These are phyloP conservation scores for Fusarium sp. DNA, from an alignment of 2,329 filamentous ascomycete genomes.

Conservation along the genomic window DNA sequence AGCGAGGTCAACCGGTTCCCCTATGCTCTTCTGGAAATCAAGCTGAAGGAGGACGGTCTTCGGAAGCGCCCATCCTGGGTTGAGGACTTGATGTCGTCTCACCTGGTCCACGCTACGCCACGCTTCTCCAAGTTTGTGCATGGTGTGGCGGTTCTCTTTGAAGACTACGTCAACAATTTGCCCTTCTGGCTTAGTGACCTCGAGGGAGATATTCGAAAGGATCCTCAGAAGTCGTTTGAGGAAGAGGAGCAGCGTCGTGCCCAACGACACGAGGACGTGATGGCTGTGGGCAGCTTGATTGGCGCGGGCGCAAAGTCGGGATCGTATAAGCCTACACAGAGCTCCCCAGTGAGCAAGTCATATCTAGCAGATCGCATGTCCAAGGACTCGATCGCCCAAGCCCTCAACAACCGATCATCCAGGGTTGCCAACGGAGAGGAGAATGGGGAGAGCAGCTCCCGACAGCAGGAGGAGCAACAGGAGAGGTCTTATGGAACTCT, in stretches of 20 bases:
- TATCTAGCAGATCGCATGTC: conserved; percentile 69
- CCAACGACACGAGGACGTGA: conserved; percentile 85
- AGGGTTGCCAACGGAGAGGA: conserved; percentile 47
- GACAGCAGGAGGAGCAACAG: conserved; percentile 50
- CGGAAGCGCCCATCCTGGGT: conserved; percentile 87
- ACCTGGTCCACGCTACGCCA: conserved; percentile 89
- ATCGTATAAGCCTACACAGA: conserved; percentile 69
- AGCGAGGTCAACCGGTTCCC: conserved; percentile 93
- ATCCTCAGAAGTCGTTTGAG: conserved; percentile 90
- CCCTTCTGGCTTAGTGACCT: conserved; percentile 96
- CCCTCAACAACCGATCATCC: conserved; percentile 43
- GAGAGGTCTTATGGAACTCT: conserved; percentile 66
- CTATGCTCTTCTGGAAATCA: conserved; percentile 92
- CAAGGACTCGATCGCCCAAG: conserved; percentile 48
- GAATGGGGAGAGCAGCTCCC: conserved; percentile 50
- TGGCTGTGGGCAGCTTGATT: conserved; percentile 89
- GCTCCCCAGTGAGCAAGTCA: conserved; percentile 77
- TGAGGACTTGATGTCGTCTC: conserved; percentile 89
- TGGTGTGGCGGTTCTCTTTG: conserved; percentile 90
- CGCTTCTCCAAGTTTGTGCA: conserved; percentile 98
- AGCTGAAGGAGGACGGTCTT: conserved; percentile 75
- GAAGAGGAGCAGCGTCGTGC: conserved; percentile 88
- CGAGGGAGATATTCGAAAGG: conserved; percentile 92
- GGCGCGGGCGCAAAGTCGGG: conserved; percentile 69
- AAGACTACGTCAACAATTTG: conserved; percentile 94